Evolutionary conservation across 2,329 filamentous ascomycete genomes (phyloP), one percentile per base, ranked within the genome.

Genomic region (Aschersonia sp.): DNA sequence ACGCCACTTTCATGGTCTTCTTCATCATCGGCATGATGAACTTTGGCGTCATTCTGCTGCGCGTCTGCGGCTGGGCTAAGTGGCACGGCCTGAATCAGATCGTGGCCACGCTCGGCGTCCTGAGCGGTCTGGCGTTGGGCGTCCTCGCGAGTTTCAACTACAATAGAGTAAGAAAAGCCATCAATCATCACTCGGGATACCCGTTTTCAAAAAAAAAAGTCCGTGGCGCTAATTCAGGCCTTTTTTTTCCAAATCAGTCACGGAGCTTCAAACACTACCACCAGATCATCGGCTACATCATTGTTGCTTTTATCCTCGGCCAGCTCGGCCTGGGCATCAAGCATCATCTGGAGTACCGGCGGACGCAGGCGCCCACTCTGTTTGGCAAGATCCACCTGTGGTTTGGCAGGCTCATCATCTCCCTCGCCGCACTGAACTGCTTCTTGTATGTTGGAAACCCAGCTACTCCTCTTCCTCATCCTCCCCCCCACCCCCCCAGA

Each of bases 221-320:
- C 12, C 12, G 35, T 14, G n/a, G 10, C 14, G 40, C 10, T 22
- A 14, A 42, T 42, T n/a, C 40, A n/a, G 14, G 7, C 14, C 39
- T 12, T 45, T 46, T 14, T n/a, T n/a, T n/a, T n/a, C 50, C 39
- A 45, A 9, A 30, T 3, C 42, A 78, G 72, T 75, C 75, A 14
- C 73, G 69, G 45, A 61, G 63, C 8, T 76, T 78, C 60, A 68
- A 67, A 43, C 68, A 68, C 1, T 61, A 68, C 7, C 79, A 82
- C 55, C 78, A 81, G 55, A 66, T 81, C 45, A 62, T 83, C 49
- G 79, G 79, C 7, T 65, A 78, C 49, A 57, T 80, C 12, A 62
- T 79, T 40, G 63, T 76, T 43, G 60, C 68, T 42, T 67, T 73
- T 45, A 60, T 79, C 46, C 58, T 81, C 12, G 63, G 57, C 5